Base-by-base conservation (phyloP, 2,329 filamentous ascomycete genomes). In the Fusarium longipes region DNA sequence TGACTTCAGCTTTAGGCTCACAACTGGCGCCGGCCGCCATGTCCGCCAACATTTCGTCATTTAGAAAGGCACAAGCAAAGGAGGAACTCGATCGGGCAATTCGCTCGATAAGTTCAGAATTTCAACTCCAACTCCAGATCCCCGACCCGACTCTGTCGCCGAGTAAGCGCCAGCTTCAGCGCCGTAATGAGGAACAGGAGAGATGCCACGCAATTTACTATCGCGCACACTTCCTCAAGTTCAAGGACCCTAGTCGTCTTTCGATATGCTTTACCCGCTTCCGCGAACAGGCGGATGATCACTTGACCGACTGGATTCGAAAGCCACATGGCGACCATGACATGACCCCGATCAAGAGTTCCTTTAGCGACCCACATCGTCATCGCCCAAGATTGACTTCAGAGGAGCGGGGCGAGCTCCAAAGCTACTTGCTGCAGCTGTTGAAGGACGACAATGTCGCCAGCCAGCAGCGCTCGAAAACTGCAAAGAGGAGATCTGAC, bases 61-160 rank as follows among this genome's bases (percentile, higher is more conserved):
- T 35, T 4, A 61, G 51, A 25, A 63, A 56, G 48, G 29, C 33
- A 18, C 52, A 63, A 30, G 66, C 51, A 6, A 62, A 56, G 29
- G 69, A 73, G 12, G 67, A 67, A 39, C 67, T 77, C 15, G 49
- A 70, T 27, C 63, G 67, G 29, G 70, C 60, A 12, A 71, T 77
- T 20, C 57, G 67, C 24, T 68, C 68, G 1, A 63, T 77, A 24
- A 77, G 73, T 44, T 56, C 55, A 27, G 65, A 71, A 32, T 77
- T 73, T 45, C 59, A 57, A 11, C 66, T 78, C 5, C 54, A 65
- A 15, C 70, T 77, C 15, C 40, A 54, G 18, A 57, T 67, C 18
- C 72, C 72, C 5, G 70, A 74, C 50, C 44, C 62, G 8, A 68
- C 49, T 3, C 51, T 74, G n/a, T 73, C 73, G 25, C 75, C 74